Evolutionary conservation across 345 rosid species (phyloP).

Genomic region (Lepidium didymum): DNA sequence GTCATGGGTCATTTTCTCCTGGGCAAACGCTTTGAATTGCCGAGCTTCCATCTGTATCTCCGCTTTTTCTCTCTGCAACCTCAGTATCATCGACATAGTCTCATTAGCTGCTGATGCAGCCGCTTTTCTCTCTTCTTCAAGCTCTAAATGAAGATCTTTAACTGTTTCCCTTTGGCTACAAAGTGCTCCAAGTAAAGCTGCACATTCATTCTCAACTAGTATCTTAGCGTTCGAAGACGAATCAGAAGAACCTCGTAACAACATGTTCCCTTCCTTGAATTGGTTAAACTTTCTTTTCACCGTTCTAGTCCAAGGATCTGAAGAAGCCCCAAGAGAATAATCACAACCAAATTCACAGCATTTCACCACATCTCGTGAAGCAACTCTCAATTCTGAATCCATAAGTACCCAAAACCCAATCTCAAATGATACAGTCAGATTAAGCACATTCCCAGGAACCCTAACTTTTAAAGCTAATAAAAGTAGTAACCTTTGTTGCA

Average conservation of each 20-base stretch:
- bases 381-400: constrained; percentile 44
- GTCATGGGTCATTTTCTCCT: constrained; percentile 81
- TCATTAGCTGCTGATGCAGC: constrained; percentile 80
- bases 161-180: constrained; percentile 50
- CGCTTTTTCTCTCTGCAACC: constrained; percentile 91
- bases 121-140: constrained; percentile 86
- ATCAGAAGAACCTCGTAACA: constrained; percentile 41
- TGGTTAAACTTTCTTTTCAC: constrained; percentile 25
- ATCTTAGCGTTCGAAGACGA: constrained; percentile 45
- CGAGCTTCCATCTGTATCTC: constrained; percentile 89
- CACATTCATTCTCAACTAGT: constrained; percentile 62
- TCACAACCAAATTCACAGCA: constrained; percentile 53
- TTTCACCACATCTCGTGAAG: constrained; percentile 35
- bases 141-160: constrained; percentile 50
- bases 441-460: constrained; percentile 4
- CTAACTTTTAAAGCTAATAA: not conserved
- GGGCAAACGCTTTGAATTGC: constrained; percentile 66
- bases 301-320: constrained; percentile 20
- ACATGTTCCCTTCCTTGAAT: constrained; percentile 32
- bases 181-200: constrained; percentile 58
- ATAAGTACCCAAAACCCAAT: constrained; percentile 29
- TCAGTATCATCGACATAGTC: constrained; percentile 91
- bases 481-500: constrained; percentile 9
- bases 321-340: constrained; percentile 30
- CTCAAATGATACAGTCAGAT: not conserved